Evolutionary conservation across 495 filamentous ascomycete genomes (phyloP).

Genomic region (Penicillium mononematosum): DNA sequence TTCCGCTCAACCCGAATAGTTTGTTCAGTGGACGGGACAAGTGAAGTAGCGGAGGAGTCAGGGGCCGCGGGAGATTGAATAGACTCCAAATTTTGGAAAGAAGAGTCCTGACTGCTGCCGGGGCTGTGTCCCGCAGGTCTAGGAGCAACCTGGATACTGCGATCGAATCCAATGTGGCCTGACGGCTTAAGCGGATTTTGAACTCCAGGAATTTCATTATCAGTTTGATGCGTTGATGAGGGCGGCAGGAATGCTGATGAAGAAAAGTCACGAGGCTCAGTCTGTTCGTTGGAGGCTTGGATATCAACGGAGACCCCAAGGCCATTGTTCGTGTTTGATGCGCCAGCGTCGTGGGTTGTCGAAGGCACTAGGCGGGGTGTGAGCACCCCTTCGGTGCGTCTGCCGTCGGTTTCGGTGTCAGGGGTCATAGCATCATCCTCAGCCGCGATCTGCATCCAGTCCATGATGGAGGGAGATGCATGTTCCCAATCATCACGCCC

Average conservation of each 20-base stretch:
- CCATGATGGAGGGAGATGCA: slow-evolving; percentile 56
- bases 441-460: slow-evolving; percentile 53
- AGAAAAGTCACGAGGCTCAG: slow-evolving; percentile 26
- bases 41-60: slow-evolving; percentile 43
- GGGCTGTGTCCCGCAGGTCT: slow-evolving; percentile 58
- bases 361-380: slow-evolving; percentile 28
- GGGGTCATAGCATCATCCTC: slow-evolving; percentile 35
- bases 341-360: slow-evolving; percentile 12
- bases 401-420: slow-evolving; percentile 16
- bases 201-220: neutral
- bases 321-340: slow-evolving; percentile 18
- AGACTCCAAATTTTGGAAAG: slow-evolving; percentile 35
- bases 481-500: slow-evolving; percentile 53
- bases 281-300: slow-evolving; percentile 27
- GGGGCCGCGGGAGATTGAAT: slow-evolving; percentile 39
- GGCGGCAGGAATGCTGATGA: slow-evolving; percentile 1
- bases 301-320: slow-evolving; percentile 43
- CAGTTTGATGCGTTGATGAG: slow-evolving; percentile 1
- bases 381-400: slow-evolving; percentile 15
- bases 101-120: slow-evolving; percentile 45
- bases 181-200: neutral
- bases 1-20: slow-evolving; percentile 25
- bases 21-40: slow-evolving; percentile 36
- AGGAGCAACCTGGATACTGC: slow-evolving; percentile 27
- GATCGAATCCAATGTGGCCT: neutral